Percentiles rank a stretch among this genome's conserved stretches.
Evolutionary conservation across 176 grass and related monocot genomes (phyloP).

Genomic region (Echinochloa phyllopogon): DNA sequence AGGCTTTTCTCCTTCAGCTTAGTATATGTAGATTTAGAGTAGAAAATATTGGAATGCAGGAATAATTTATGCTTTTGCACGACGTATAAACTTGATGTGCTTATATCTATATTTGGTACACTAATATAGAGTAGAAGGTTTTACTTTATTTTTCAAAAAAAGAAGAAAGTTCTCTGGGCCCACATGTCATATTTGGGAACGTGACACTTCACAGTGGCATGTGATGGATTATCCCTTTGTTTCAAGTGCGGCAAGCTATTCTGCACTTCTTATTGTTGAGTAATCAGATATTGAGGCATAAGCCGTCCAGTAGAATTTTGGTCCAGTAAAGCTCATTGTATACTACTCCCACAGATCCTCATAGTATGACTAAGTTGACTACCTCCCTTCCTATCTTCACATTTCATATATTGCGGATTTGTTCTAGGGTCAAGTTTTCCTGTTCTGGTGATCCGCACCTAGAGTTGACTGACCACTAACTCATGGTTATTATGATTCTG

Average conservation of each 20-base stretch:
- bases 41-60: constrained; percentile 11
- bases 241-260: constrained; percentile 33
- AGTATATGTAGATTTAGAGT: constrained; percentile 21
- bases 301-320: constrained; percentile 29
- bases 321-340: constrained; percentile 20
- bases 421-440: constrained; percentile 22
- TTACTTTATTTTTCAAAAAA: not conserved
- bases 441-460: constrained; percentile 24
- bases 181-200: not conserved
- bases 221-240: not conserved
- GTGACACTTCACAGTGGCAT: not conserved
- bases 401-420: constrained; percentile 21
- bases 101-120: constrained; percentile 29
- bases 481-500: constrained; percentile 30
- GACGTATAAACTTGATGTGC: not conserved
- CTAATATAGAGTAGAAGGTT: not conserved
- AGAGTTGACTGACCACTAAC: constrained; percentile 11
- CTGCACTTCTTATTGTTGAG: constrained; percentile 1
- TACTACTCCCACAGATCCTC: not conserved
- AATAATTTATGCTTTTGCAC: constrained; percentile 16
- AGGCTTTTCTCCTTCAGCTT: not conserved
- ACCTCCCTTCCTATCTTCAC: constrained; percentile 19
- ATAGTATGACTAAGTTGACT: constrained; percentile 25
- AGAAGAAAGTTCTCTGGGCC: not conserved
- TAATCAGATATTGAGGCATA: not conserved